Conservation (phyloP, 2,329 filamentous ascomycete genomes). For the Colletotrichum incanum region DNA sequence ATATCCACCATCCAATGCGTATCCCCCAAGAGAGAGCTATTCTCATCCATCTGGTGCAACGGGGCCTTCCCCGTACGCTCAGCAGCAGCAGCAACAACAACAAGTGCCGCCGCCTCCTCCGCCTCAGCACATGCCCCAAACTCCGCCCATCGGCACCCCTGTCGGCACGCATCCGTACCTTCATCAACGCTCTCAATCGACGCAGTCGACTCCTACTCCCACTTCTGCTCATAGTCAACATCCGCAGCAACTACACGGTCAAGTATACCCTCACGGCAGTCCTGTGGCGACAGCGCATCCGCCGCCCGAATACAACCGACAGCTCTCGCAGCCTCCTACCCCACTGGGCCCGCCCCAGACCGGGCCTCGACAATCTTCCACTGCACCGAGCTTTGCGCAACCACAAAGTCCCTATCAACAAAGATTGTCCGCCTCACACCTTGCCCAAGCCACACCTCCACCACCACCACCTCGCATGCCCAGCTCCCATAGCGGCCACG, state of each 20-base stretch:
- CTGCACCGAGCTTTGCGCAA: conserved; percentile 61
- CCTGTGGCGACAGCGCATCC: conserved; percentile 64
- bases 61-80: conserved; percentile 50
- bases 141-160: conserved; percentile 60
- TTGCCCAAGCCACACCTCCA: conserved; percentile 46
- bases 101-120: conserved; percentile 47
- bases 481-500: conserved; percentile 62
- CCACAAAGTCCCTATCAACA: conserved; percentile 75
- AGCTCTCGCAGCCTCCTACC: conserved; percentile 69
- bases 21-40: conserved; percentile 64
- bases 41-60: conserved; percentile 55
- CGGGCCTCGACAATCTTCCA: conserved; percentile 59
- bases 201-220: conserved; percentile 73
- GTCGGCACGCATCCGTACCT: conserved; percentile 53
- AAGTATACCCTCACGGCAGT: conserved; percentile 68
- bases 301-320: conserved; percentile 61
- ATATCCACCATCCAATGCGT: conserved; percentile 62
- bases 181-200: conserved; percentile 69
- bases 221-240: conserved; percentile 74
- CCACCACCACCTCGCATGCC: conserved; percentile 56
- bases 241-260: conserved; percentile 68
- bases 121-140: conserved; percentile 58
- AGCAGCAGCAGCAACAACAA: conserved; percentile 52
- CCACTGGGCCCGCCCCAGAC: conserved; percentile 67
- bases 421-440: conserved; percentile 54